phyloP scores from a whole-genome alignment of 2,329 filamentous ascomycete genomes.

The Phialocephala sp. region DNA sequence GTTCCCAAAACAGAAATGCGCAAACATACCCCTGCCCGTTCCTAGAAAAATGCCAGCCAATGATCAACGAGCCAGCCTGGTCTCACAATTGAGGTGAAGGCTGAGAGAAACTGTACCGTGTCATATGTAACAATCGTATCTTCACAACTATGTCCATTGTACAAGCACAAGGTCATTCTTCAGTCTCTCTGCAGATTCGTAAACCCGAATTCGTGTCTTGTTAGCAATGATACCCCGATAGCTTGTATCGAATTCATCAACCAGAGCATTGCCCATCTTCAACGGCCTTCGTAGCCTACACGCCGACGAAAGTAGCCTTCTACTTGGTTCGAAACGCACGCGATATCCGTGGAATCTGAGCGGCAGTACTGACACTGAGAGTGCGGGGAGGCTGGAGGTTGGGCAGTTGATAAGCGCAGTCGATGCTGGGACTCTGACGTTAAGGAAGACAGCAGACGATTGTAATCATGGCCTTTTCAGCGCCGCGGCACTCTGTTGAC shows the following conservation, averaged over 20 bases:
- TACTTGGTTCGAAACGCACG: neutral
- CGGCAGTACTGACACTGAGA: conserved; percentile 11
- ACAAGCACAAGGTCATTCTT: neutral
- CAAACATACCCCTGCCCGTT: neutral
- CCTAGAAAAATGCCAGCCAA: neutral
- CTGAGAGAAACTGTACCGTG: conserved; percentile 1
- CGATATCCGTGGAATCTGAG: neutral
- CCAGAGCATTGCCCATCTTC: conserved; percentile 32
- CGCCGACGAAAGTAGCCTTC: conserved; percentile 8
- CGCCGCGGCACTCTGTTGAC: conserved; percentile 53
- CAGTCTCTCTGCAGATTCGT: neutral
- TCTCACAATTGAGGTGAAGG: neutral
- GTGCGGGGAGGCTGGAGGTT: conserved; percentile 35
- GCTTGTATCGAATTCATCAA: conserved; percentile 27
- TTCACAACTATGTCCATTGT: neutral
- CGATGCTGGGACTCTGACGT: neutral
- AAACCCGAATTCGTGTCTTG: neutral
- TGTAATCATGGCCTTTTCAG: conserved; percentile 48
- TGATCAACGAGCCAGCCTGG: neutral
- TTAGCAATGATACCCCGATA: conserved; percentile 44
- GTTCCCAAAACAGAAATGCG: neutral
- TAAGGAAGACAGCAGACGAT: conserved; percentile 12
- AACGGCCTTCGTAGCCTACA: conserved; percentile 35
- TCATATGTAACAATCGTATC: neutral
- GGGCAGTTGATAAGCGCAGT: conserved; percentile 15